Percentiles rank a stretch among this genome's conserved stretches.
Conservation (phyloP, 148 eudicot species). For the Heliosperma pusillum region DNA sequence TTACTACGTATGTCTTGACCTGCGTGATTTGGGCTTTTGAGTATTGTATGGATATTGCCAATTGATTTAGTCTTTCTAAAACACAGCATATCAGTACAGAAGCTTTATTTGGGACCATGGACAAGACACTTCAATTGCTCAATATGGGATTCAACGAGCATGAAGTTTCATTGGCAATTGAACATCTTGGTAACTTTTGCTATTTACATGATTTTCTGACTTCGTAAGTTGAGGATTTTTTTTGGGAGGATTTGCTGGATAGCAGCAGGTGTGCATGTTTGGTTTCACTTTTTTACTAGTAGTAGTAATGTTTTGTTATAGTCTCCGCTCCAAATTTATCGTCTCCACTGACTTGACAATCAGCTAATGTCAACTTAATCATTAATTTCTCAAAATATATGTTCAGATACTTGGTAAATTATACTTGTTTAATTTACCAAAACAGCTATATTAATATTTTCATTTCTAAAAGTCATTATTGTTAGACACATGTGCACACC, state of each 20-base stretch:
- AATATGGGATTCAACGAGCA: constrained; percentile 84
- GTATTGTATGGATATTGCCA: not conserved
- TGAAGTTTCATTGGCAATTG: constrained; percentile 82
- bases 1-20: not conserved
- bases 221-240: not conserved
- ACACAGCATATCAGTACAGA: constrained; percentile 59
- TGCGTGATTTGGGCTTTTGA: not conserved
- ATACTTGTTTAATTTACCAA: not conserved
- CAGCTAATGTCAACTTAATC: not conserved
- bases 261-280: not conserved
- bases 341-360: not conserved
- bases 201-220: not conserved
- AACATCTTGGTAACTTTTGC: constrained; percentile 60
- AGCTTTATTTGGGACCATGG: constrained; percentile 76
- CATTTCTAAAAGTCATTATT: not conserved
- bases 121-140: constrained; percentile 76
- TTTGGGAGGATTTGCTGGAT: not conserved
- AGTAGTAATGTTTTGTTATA: not conserved
- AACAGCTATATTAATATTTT: not conserved
- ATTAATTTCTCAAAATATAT: not conserved
- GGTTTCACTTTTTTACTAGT: not conserved
- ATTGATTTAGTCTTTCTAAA: constrained; percentile 4
- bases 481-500: not conserved
- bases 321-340: not conserved
- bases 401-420: not conserved